Base-by-base conservation (phyloP, 768 basidiomycete species). In the Lactarius hatsudake region DNA sequence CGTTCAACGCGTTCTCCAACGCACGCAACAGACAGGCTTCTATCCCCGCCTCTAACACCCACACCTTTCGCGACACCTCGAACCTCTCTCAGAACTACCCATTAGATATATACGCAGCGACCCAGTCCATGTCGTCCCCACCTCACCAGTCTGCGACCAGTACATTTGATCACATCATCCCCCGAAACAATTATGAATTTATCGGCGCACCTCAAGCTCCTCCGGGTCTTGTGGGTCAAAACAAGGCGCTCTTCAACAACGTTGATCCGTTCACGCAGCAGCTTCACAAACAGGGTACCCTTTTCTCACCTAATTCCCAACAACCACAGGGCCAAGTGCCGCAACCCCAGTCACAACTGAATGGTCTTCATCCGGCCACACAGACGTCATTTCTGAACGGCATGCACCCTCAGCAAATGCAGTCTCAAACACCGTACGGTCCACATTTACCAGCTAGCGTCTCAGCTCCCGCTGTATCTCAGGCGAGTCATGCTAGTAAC, bases 341-440 rank as follows among this genome's bases (percentile, higher is more conserved):
- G 3, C 78, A 76, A 67, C 74, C 76, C 36, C 67, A 74, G 4
- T 68, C 78, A 6, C 76, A 78, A 18, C 75, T 77, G 38, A 74
- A 72, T 61, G 74, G 73, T 32, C 74, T 76, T 34, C 76, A 74
- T 66, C 53, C 62, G 43, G 42, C 72, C 32, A 68, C 76, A 65
- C 81, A 79, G 66, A 67, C 73, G 20, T 65, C 77, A 9, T 82
- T 75, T 66, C 65, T 79, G 66, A 80, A 80, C 20, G 77, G 86
- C 81, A 51, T 78, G 12, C 71, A 73, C 54, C 72, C 71, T 28
- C 67, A 69, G 32, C 66, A 68, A 36, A 65, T 89, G 69, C 86
- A 87, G 62, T 87, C 88, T 5, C 90, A 92, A 76, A 88, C 89
- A 2, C 88, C 89, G 1, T 93, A 88, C 65, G 88, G 90, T 5